phyloP scores from a whole-genome alignment of 73 alveolate genomes.

The Breviolum minutum region DNA sequence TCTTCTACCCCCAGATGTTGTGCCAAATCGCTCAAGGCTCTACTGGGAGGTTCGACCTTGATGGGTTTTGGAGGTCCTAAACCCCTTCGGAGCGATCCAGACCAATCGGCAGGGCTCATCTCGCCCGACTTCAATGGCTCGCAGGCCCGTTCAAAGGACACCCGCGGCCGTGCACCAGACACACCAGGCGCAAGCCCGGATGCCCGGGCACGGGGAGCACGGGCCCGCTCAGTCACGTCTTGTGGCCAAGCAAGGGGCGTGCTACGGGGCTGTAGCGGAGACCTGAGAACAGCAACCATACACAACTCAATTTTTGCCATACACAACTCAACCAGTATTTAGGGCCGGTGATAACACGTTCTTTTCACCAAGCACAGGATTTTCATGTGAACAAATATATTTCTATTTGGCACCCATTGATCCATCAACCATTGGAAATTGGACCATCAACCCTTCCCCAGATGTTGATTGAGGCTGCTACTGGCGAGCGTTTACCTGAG shows the following conservation, averaged over 20 bases:
- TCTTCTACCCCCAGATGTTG: slow-evolving; percentile 22
- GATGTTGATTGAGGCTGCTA: too few species aligned
- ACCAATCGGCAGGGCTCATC: slow-evolving; percentile 74
- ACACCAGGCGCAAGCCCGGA: not conserved
- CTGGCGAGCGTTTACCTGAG: too few species aligned
- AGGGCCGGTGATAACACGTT: not conserved
- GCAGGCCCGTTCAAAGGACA: slow-evolving; percentile 19
- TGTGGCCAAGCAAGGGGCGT: not conserved
- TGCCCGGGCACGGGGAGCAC: not conserved
- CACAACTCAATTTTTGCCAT: not conserved
- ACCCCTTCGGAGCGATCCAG: slow-evolving; percentile 46
- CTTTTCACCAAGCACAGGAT: not conserved
- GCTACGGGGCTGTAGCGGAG: not conserved
- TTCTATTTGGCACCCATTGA: not conserved
- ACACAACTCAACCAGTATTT: not conserved
- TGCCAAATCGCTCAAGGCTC: slow-evolving; percentile 45
- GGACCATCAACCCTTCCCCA: too few species aligned
- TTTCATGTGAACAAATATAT: not conserved
- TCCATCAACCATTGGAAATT: too few species aligned
- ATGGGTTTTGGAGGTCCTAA: not conserved
- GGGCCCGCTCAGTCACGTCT: slow-evolving; percentile 12
- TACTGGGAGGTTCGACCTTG: not conserved
- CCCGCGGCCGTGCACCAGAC: not conserved
- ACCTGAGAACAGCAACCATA: not conserved
- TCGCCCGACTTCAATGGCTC: slow-evolving; percentile 14